These are phyloP conservation scores for Citrullus colocynthis DNA, from an alignment of 306 rosid species.

Conservation along the genomic window DNA sequence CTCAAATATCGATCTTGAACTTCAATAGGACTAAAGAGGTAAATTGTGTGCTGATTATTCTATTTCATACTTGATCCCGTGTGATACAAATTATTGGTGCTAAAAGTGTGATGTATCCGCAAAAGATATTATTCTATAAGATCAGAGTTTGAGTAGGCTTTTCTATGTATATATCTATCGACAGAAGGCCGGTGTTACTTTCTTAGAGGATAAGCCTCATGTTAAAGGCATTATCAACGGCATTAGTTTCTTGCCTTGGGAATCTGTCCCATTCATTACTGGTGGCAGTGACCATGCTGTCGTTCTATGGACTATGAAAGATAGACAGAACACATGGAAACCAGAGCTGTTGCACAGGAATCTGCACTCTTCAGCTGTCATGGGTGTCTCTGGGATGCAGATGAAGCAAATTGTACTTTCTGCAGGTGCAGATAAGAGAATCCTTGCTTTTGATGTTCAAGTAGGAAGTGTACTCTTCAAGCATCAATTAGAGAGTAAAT, in stretches of 20 bases:
- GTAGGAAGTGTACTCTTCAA: slow-evolving; percentile 56
- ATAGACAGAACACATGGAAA: slow-evolving; percentile 52
- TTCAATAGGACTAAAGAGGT: slow-evolving; percentile 55
- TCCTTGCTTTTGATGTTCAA: slow-evolving; percentile 53
- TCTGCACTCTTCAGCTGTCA: slow-evolving; percentile 85
- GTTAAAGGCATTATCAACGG: slow-evolving; percentile 70
- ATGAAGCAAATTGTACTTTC: slow-evolving; percentile 71
- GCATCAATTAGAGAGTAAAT: slow-evolving; percentile 85
- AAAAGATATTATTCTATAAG: neutral
- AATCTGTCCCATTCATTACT: slow-evolving; percentile 53
- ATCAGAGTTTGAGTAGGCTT: neutral
- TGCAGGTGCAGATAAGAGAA: slow-evolving; percentile 83
- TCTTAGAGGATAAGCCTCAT: slow-evolving; percentile 77
- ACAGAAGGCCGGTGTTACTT: slow-evolving; percentile 58
- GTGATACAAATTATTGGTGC: neutral
- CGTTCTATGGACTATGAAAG: slow-evolving; percentile 64
- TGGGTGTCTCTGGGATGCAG: slow-evolving; percentile 94
- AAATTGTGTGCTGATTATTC: slow-evolving; percentile 11
- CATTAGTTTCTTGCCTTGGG: slow-evolving; percentile 80
- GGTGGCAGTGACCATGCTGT: slow-evolving; percentile 96
- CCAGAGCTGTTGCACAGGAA: slow-evolving; percentile 68
- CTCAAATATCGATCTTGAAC: slow-evolving; percentile 65
- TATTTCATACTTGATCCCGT: neutral
- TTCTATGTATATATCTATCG: slow-evolving; percentile 9
- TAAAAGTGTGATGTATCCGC: neutral